Conservation (phyloP, 2,329 filamentous ascomycete species). For the Emydomyces testavorans region DNA sequence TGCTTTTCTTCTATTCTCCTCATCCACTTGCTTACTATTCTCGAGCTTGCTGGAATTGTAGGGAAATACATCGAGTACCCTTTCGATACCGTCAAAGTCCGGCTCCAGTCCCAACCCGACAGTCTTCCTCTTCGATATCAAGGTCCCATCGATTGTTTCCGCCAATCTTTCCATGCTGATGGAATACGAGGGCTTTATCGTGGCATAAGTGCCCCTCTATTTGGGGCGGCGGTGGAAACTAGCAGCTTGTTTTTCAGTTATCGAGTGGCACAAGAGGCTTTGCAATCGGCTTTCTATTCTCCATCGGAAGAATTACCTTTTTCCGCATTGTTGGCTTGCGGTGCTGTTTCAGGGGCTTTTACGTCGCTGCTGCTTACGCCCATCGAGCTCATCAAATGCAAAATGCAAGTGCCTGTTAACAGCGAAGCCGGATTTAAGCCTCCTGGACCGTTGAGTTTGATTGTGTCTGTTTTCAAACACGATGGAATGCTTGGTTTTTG, state of each 20-base stretch:
- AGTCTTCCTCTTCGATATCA: constrained; percentile 68
- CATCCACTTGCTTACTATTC: constrained; percentile 4
- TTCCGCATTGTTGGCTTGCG: constrained; percentile 63
- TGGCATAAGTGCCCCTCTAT: constrained; percentile 79
- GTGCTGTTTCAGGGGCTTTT: constrained; percentile 75
- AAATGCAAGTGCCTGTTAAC: constrained; percentile 68
- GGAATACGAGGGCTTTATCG: constrained; percentile 77
- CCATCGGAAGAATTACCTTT: constrained; percentile 52
- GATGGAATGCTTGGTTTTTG: constrained; percentile 82
- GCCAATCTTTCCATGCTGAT: constrained; percentile 67
- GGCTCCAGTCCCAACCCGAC: constrained; percentile 89
- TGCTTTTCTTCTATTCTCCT: constrained; percentile 3
- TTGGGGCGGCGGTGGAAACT: constrained; percentile 84
- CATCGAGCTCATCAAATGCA: constrained; percentile 95
- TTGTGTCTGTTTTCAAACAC: constrained; percentile 67
- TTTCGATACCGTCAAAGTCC: constrained; percentile 96
- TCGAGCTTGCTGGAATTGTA: constrained; percentile 65
- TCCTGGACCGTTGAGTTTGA: constrained; percentile 57
- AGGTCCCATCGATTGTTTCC: constrained; percentile 87
- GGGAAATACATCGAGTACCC: constrained; percentile 98
- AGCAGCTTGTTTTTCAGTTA: constrained; percentile 91
- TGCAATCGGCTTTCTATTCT: constrained; percentile 54
- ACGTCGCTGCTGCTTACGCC: constrained; percentile 87
- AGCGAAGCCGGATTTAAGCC: constrained; percentile 34
- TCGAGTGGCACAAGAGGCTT: constrained; percentile 49